phyloP scores from a whole-genome alignment of 192 early-diverging fungal genomes.

The Gaertneriomyces sp. region DNA sequence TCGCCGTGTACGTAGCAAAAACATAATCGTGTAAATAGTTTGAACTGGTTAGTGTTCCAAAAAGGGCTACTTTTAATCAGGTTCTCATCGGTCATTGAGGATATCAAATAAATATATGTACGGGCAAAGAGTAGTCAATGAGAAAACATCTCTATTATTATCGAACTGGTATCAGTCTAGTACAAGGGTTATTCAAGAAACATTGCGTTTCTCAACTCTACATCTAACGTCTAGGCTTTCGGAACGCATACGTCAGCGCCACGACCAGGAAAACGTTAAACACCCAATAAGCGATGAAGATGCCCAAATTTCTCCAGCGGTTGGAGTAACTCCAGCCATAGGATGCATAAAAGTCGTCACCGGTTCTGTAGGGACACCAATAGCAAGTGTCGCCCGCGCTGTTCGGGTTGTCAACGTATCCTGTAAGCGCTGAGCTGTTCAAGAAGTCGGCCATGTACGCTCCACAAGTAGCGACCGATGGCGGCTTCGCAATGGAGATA shows the following conservation, averaged over 20 bases:
- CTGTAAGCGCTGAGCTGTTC: slow-evolving; percentile 15
- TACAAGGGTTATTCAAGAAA: too few relatives aligned
- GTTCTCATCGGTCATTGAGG: too few relatives aligned
- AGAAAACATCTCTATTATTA: too few relatives aligned
- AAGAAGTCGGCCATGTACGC: slow-evolving; percentile 16
- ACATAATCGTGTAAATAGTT: too few relatives aligned
- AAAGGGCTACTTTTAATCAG: too few relatives aligned
- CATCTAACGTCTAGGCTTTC: slow-evolving; percentile 41
- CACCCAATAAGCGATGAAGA: slow-evolving; percentile 51
- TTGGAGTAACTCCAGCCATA: slow-evolving; percentile 54
- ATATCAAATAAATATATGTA: too few relatives aligned
- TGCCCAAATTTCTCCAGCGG: slow-evolving; percentile 63
- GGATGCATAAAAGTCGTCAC: slow-evolving; percentile 23
- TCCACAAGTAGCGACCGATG: slow-evolving; percentile 20
- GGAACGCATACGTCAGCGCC: slow-evolving; percentile 42
- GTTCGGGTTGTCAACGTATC: slow-evolving; percentile 45
- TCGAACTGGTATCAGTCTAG: too few relatives aligned
- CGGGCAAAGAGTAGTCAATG: too few relatives aligned
- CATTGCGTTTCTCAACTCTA: too few relatives aligned
- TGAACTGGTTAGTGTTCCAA: too few relatives aligned
- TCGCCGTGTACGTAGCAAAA: too few relatives aligned
- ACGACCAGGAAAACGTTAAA: slow-evolving; percentile 50
- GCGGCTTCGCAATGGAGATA: slow-evolving; percentile 41
- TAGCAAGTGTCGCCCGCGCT: slow-evolving; percentile 22
- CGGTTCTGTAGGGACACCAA: slow-evolving; percentile 1